phyloP scores from a whole-genome alignment of 306 rosid genomes.

The Macrotyloma uniflorum region DNA sequence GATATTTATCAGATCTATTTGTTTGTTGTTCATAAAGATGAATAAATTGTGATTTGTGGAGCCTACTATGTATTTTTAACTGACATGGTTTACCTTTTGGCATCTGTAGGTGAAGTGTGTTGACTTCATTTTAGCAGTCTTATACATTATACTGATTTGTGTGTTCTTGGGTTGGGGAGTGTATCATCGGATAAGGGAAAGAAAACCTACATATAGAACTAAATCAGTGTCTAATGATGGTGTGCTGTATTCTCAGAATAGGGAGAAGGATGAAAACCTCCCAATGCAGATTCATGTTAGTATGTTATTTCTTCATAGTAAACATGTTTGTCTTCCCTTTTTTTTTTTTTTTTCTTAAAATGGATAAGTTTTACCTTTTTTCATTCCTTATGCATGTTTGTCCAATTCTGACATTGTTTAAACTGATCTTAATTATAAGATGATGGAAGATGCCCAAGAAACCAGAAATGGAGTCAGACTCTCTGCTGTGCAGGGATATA shows the following conservation, averaged over 20 bases:
- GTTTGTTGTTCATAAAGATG: slow-evolving; percentile 31
- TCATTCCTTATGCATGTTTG: slow-evolving; percentile 30
- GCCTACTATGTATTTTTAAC: slow-evolving; percentile 27
- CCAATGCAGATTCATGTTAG: slow-evolving; percentile 74
- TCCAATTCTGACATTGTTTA: slow-evolving; percentile 25
- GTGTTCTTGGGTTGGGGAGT: slow-evolving; percentile 86
- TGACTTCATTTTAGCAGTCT: slow-evolving; percentile 68
- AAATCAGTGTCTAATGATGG: slow-evolving; percentile 63
- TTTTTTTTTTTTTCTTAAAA: slow-evolving; percentile 6
- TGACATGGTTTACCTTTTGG: slow-evolving; percentile 44
- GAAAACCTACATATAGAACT: slow-evolving; percentile 52
- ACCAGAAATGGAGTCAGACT: slow-evolving; percentile 62
- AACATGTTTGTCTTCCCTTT: slow-evolving; percentile 34
- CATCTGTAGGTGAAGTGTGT: slow-evolving; percentile 80
- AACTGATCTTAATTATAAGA: slow-evolving; percentile 51
- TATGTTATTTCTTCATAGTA: slow-evolving; percentile 30
- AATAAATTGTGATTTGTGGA: slow-evolving; percentile 19
- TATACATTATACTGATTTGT: slow-evolving; percentile 66
- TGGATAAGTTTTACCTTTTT: slow-evolving; percentile 1
- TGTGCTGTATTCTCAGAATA: slow-evolving; percentile 52
- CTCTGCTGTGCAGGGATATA: slow-evolving; percentile 89
- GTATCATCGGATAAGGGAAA: slow-evolving; percentile 59
- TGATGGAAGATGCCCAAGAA: slow-evolving; percentile 69
- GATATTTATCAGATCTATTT: slow-evolving; percentile 32
- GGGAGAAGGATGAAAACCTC: slow-evolving; percentile 73